Percentiles rank a stretch among this genome's conserved stretches.
phyloP scores from a whole-genome alignment of 2,329 filamentous ascomycete genomes.

The Leptosphaerulina australis region DNA sequence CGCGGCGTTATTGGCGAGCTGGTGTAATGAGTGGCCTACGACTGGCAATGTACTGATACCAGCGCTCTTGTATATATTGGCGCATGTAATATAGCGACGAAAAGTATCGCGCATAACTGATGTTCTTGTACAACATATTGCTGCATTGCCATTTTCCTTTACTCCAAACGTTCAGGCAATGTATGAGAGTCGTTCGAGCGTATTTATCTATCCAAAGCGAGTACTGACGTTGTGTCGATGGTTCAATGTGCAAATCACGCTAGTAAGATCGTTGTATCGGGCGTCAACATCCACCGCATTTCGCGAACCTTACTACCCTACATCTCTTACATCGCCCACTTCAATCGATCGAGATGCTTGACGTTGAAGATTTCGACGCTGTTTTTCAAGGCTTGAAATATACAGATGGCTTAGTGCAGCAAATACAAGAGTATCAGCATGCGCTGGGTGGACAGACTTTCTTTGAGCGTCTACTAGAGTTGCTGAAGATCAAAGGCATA shows the following conservation, averaged over 20 bases:
- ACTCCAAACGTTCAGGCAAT: too few species aligned
- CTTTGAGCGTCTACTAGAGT: constrained; percentile 76
- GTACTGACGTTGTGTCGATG: background rate
- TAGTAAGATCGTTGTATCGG: constrained; percentile 11
- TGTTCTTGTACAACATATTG: background rate
- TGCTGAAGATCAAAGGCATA: constrained; percentile 73
- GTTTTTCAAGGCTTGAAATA: constrained; percentile 61
- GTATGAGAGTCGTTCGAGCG: too few species aligned
- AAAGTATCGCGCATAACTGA: constrained; percentile 12
- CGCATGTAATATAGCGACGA: constrained; percentile 18
- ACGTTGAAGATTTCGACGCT: constrained; percentile 70
- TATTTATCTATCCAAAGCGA: too few species aligned
- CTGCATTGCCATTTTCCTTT: background rate
- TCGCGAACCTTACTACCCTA: constrained; percentile 5
- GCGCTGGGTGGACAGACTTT: constrained; percentile 73
- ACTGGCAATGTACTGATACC: constrained; percentile 18
- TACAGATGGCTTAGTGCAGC: constrained; percentile 50
- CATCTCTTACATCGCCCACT: background rate
- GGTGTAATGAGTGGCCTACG: constrained; percentile 16
- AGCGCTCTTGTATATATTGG: constrained; percentile 13
- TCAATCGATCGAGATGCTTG: constrained; percentile 56
- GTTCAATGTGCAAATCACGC: constrained; percentile 1
- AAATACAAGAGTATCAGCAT: constrained; percentile 71
- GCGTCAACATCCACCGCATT: constrained; percentile 12
- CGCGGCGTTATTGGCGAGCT: constrained; percentile 19